A percentile compares a stretch with the other conserved stretches of the same genome.
Evolutionary conservation across 2,329 filamentous ascomycete genomes (phyloP).

Genomic region (Alternaria infectoria): DNA sequence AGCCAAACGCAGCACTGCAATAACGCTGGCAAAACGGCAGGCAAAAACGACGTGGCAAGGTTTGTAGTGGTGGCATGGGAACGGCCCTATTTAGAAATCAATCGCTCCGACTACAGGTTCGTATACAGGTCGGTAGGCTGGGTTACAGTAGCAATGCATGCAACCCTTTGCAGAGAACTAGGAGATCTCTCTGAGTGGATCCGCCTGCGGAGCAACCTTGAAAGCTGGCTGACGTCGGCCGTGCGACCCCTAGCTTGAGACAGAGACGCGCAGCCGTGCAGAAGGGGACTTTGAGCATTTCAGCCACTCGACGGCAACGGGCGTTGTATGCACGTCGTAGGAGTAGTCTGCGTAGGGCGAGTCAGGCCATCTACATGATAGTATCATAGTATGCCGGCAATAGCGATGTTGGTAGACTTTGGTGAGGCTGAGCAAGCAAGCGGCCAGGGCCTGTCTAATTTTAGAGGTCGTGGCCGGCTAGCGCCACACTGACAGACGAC

Average conservation of each 20-base stretch:
- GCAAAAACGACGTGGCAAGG: neutral
- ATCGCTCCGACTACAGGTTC: neutral
- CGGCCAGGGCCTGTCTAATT: constrained; percentile 28
- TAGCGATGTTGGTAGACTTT: constrained; percentile 7
- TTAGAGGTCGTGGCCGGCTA: constrained; percentile 24
- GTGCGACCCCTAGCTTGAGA: constrained; percentile 12
- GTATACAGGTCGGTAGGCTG: neutral
- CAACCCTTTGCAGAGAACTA: constrained; percentile 1
- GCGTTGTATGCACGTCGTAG: neutral
- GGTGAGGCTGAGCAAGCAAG: constrained; percentile 37
- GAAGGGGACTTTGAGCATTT: neutral
- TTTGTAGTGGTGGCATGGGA: neutral
- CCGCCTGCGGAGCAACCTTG: neutral
- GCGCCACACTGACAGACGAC: constrained; percentile 21
- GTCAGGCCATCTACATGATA: neutral
- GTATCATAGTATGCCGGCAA: neutral
- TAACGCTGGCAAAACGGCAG: neutral
- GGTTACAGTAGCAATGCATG: constrained; percentile 9
- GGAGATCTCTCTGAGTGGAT: constrained; percentile 9
- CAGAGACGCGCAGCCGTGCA: neutral
- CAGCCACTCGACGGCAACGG: neutral
- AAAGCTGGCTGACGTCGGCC: constrained; percentile 18
- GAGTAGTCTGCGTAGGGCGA: neutral
- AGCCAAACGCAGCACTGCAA: neutral
- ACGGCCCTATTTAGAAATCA: neutral